Evolutionary conservation across 192 early-diverging fungal species (phyloP), one percentile per base, ranked within the genome.

Genomic region (Fimicolochytrium jonesii): DNA sequence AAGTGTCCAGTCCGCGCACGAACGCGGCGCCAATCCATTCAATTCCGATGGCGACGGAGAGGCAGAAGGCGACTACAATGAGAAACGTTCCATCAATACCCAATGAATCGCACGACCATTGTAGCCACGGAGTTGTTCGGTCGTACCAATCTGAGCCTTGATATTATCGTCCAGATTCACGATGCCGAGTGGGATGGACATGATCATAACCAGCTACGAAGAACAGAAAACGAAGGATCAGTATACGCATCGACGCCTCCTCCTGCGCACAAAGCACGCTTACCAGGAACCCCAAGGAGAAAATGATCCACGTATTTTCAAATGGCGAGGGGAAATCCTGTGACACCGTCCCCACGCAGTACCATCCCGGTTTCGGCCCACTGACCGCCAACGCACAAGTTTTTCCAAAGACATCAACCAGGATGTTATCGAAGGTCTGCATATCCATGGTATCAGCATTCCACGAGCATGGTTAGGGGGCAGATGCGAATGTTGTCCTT

Each of bases 121-220:
- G 13, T 9, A 59, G 10, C 37, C 1, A 7, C 11, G n/a, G 50
- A 17, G 0, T 29, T 15, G 28, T 6, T 25, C 42, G 37, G 2
- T 33, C 56, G 13, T 52, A 76, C 71, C 69, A 53, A 81, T 61
- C 55, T 83, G 81, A 18, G 81, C 57, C 13, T 52, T 33, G 22
- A 83, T 76, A 47, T 82, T 83, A 58, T 83, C 81, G 67, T 83
- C 77, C 6, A 83, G 60, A 32, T 77, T 83, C 9, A 65, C 56
- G n/a, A 77, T 56, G 11, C 71, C 74, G 11, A 83, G 55, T 0
- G 81, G 81, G 36, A 82, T 41, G 26, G 58, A 61, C 2, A 74
- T 46, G 25, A 79, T 20, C 15, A 79, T 29, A 23, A 76, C 67
- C 22, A 72, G 44, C 62, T 61, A 46, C 20, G 20, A 48, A 51